Percentiles rank a stretch among this genome's conserved stretches.
Conservation (phyloP, 1,139 yeast species). For the Pichia sp. region DNA sequence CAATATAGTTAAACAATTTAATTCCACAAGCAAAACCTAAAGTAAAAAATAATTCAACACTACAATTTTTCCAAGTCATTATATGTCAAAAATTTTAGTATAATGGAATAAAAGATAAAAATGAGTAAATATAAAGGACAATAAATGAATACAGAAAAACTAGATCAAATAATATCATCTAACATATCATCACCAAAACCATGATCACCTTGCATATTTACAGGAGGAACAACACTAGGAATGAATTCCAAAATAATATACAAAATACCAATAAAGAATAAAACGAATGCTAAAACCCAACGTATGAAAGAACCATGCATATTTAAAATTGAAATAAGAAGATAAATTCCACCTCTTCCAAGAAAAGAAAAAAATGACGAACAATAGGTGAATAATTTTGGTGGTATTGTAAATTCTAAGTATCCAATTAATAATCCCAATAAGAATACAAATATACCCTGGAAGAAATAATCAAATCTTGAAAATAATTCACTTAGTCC, state of each 20-base stretch:
- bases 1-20: too few species aligned
- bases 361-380: constrained; percentile 77
- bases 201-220: constrained; percentile 55
- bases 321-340: constrained; percentile 58
- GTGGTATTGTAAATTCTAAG: constrained; percentile 60
- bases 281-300: constrained; percentile 46
- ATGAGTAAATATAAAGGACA: too few species aligned
- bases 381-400: constrained; percentile 63
- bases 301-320: constrained; percentile 57
- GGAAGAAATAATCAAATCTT: constrained; percentile 42
- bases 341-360: constrained; percentile 74
- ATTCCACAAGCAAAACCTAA: too few species aligned
- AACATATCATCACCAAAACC: constrained; percentile 38
- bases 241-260: constrained; percentile 60
- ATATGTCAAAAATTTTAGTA: too few species aligned
- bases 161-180: constrained; percentile 28
- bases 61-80: too few species aligned
- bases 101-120: too few species aligned
- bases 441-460: constrained; percentile 49
- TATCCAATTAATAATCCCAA: constrained; percentile 52
- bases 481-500: constrained; percentile 57
- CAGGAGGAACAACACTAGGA: constrained; percentile 66
- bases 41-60: too few species aligned
- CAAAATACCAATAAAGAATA: constrained; percentile 52
- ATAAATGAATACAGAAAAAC: too few species aligned